phyloP scores from a whole-genome alignment of 1,284 basidiomycete genomes.

The Entoloma clypeatum region DNA sequence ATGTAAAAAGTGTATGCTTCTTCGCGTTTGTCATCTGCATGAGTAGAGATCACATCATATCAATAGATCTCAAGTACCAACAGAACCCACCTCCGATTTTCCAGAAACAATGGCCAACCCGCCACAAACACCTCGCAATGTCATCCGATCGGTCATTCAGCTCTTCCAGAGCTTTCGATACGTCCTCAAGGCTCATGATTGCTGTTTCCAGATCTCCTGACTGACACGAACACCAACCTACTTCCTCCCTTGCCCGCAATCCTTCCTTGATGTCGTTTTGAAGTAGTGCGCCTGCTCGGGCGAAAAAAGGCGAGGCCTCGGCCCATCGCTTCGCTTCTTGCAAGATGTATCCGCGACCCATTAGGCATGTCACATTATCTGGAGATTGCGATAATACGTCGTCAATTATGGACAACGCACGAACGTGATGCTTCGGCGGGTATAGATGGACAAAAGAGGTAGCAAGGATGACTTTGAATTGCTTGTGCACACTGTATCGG shows the following conservation, averaged over 20 bases:
- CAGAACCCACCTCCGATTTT: constrained; percentile 59
- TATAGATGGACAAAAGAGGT: constrained; percentile 81
- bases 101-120: constrained; percentile 80
- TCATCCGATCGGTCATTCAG: constrained; percentile 52
- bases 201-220: constrained; percentile 51
- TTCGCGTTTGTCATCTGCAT: constrained; percentile 45
- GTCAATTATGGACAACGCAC: constrained; percentile 73
- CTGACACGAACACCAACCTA: constrained; percentile 82
- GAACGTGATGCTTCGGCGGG: constrained; percentile 86
- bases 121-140: constrained; percentile 80
- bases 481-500: constrained; percentile 46
- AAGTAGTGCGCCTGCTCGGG: constrained; percentile 43
- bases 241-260: constrained; percentile 78
- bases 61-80: background rate
- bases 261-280: constrained; percentile 45
- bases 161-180: constrained; percentile 55
- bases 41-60: constrained; percentile 2
- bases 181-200: constrained; percentile 50
- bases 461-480: constrained; percentile 63
- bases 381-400: constrained; percentile 64
- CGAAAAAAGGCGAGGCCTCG: constrained; percentile 66
- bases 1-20: constrained; percentile 84
- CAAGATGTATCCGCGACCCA: constrained; percentile 75
- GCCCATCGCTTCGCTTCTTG: constrained; percentile 66
- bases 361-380: constrained; percentile 62